Percentiles rank a stretch among this genome's conserved stretches.
phyloP scores from a whole-genome alignment of 805 yeast genomes.

The Yarrowia sp. region DNA sequence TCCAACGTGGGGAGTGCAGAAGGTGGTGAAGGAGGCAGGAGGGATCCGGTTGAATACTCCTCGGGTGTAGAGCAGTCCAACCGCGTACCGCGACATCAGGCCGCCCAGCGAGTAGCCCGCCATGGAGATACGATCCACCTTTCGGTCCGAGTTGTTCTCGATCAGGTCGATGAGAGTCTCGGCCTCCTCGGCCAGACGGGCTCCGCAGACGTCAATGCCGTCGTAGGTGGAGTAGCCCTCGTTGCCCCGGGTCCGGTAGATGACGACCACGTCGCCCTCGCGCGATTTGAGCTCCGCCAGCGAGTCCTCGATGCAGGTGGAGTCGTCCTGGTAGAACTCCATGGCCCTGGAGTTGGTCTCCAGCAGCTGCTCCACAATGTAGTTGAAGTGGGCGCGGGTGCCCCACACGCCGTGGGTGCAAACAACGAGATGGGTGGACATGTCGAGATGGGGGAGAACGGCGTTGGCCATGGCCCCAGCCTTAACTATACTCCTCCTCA shows the following conservation, averaged over 20 bases:
- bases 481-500: conserved; percentile 23
- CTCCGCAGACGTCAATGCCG: conserved; percentile 83
- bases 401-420: conserved; percentile 81
- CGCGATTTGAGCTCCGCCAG: conserved; percentile 32
- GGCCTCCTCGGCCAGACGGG: conserved; percentile 70
- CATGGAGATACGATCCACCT: conserved; percentile 66
- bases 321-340: conserved; percentile 25
- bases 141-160: conserved; percentile 29
- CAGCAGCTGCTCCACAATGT: conserved; percentile 50
- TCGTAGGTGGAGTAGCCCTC: conserved; percentile 78
- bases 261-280: conserved; percentile 39
- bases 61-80: conserved; percentile 63
- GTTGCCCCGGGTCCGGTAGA: conserved; percentile 57
- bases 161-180: conserved; percentile 40
- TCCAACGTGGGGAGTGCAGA: conserved; percentile 72
- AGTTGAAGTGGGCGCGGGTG: conserved; percentile 60
- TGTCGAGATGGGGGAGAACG: conserved; percentile 21
- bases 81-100: conserved; percentile 70
- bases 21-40: conserved; percentile 59
- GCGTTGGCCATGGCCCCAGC: conserved; percentile 1
- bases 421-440: conserved; percentile 54
- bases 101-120: conserved; percentile 93
- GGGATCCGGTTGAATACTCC: conserved; percentile 51
- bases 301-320: conserved; percentile 11
- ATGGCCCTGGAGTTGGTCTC: conserved; percentile 1